These are phyloP conservation scores for Ulmus americana DNA, from an alignment of 331 rosid genomes.

Conservation along the genomic window DNA sequence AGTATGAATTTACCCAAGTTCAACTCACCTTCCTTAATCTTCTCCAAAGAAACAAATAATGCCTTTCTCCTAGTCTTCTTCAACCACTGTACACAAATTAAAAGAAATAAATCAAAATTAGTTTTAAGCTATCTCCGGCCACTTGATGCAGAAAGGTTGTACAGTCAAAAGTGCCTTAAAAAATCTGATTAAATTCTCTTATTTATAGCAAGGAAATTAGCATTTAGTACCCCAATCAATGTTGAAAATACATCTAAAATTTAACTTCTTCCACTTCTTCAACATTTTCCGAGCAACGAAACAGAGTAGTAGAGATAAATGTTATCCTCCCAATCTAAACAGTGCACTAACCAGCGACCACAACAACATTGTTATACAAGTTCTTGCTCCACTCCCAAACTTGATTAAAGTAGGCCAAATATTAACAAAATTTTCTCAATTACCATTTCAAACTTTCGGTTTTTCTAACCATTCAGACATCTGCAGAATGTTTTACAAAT, in stretches of 20 bases:
- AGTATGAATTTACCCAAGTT: not conserved
- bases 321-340: not conserved
- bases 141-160: constrained; percentile 5
- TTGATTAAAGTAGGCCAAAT: not conserved
- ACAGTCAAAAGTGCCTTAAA: not conserved
- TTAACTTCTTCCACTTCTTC: not conserved
- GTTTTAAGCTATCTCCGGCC: constrained; percentile 5
- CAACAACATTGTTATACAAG: not conserved
- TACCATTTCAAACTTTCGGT: not conserved
- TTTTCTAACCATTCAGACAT: not conserved
- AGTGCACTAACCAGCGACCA: not conserved
- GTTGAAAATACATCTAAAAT: not conserved
- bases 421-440: not conserved
- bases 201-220: not conserved
- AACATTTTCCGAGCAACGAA: not conserved
- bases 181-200: not conserved
- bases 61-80: constrained; percentile 83
- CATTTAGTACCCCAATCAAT: not conserved
- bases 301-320: not conserved
- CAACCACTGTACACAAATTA: constrained; percentile 57
- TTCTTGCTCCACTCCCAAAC: not conserved
- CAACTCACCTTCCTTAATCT: constrained; percentile 81
- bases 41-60: constrained; percentile 79
- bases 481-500: not conserved
- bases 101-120: constrained; percentile 3